phyloP scores from a whole-genome alignment of 306 rosid genomes.

The Delonix regia region DNA sequence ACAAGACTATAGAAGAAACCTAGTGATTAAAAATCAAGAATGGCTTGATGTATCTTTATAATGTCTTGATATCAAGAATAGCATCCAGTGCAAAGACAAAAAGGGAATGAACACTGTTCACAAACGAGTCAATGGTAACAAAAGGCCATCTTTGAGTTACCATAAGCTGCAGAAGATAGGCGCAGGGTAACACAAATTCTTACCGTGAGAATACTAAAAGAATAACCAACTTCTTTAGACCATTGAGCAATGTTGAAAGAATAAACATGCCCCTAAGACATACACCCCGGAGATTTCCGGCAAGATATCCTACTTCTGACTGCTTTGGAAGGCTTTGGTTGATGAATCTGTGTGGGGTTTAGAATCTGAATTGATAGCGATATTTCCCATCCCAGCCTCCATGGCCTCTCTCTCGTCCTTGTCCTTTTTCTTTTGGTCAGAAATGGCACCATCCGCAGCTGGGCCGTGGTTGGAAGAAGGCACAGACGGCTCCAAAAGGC shows the following conservation, averaged over 20 bases:
- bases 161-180: conserved; percentile 23
- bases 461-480: conserved; percentile 50
- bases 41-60: conserved; percentile 23
- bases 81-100: conserved; percentile 28
- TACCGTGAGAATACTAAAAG: conserved; percentile 21
- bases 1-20: neutral
- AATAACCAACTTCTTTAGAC: conserved; percentile 27
- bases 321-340: conserved; percentile 41
- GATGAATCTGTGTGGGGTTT: conserved; percentile 51
- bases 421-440: conserved; percentile 63
- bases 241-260: conserved; percentile 27
- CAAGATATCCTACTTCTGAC: conserved; percentile 51
- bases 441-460: conserved; percentile 28
- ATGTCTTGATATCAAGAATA: conserved; percentile 40
- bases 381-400: conserved; percentile 67
- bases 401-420: conserved; percentile 80
- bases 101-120: conserved; percentile 44
- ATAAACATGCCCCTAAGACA: neutral
- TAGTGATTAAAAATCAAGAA: neutral
- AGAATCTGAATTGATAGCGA: conserved; percentile 73
- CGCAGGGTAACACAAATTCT: conserved; percentile 24
- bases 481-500: conserved; percentile 66
- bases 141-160: conserved; percentile 35
- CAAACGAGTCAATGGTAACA: conserved; percentile 39
- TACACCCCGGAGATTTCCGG: conserved; percentile 22